Percentiles rank a stretch among this genome's conserved stretches.
Conservation (phyloP, 768 basidiomycete genomes). For the Leccinum ochraceum region DNA sequence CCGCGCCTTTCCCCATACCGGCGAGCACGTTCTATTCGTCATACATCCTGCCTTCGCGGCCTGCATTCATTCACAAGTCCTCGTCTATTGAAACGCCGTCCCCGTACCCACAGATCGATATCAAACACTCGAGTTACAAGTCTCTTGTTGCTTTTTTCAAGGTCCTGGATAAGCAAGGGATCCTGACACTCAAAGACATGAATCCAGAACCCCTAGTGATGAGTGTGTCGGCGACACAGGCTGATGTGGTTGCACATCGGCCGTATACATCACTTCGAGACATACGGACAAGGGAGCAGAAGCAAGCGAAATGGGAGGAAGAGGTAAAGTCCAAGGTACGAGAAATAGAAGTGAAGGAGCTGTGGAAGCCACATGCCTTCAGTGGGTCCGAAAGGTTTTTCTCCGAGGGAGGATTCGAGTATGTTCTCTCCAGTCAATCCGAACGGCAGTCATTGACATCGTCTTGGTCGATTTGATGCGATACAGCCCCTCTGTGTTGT, state of each 20-base stretch:
- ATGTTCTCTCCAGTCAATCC: conserved; percentile 25
- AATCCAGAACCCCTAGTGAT: conserved; percentile 54
- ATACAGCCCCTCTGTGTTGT: conserved; percentile 52
- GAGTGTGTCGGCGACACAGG: conserved; percentile 56
- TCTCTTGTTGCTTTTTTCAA: conserved; percentile 83
- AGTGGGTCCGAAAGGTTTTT: conserved; percentile 56
- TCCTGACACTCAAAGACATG: conserved; percentile 70
- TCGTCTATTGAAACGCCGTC: conserved; percentile 23
- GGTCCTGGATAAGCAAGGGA: conserved; percentile 65
- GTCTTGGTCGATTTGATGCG: not conserved
- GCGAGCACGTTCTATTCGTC: conserved; percentile 75
- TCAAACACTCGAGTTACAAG: conserved; percentile 81
- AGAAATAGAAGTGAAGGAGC: conserved; percentile 61
- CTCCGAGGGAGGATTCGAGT: conserved; percentile 64
- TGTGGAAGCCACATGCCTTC: conserved; percentile 72
- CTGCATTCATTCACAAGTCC: conserved; percentile 47
- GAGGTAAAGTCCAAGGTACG: conserved; percentile 45
- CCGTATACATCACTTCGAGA: conserved; percentile 64
- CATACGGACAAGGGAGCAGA: conserved; percentile 62
- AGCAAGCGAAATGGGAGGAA: conserved; percentile 55
- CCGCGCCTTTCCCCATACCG: conserved; percentile 69
- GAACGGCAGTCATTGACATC: not conserved
- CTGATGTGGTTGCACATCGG: conserved; percentile 52
- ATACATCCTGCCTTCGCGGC: conserved; percentile 78
- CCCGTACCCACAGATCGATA: conserved; percentile 53